These are phyloP conservation scores for Ascochyta rabiei DNA, from an alignment of 2,329 filamentous ascomycete genomes.

Conservation along the genomic window DNA sequence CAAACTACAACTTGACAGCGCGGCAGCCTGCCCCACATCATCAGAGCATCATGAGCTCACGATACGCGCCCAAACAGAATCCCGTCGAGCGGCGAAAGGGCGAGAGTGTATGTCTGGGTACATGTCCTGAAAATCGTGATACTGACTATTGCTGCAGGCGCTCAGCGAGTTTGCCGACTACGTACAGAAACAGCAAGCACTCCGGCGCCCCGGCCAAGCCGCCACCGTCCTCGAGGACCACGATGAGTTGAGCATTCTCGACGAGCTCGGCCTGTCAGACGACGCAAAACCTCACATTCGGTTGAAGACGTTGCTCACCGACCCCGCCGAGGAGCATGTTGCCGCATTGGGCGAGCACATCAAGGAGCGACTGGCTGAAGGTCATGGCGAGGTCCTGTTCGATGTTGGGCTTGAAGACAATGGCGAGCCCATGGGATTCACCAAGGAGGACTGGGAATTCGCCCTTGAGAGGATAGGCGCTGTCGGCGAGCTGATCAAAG, in stretches of 20 bases:
- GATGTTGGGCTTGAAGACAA: conserved; percentile 91
- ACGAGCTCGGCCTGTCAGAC: conserved; percentile 77
- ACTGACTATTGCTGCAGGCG: conserved; percentile 58
- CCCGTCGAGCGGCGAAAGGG: conserved; percentile 83
- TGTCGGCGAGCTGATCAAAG: conserved; percentile 68
- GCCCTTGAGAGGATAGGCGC: conserved; percentile 70
- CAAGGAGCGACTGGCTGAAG: conserved; percentile 74
- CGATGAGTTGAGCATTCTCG: conserved; percentile 88
- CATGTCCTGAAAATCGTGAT: neutral
- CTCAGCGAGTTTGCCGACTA: conserved; percentile 97
- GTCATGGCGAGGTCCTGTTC: conserved; percentile 87
- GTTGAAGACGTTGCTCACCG: conserved; percentile 77
- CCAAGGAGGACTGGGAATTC: conserved; percentile 73
- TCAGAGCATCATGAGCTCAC: conserved; percentile 39
- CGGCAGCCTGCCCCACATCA: conserved; percentile 15
- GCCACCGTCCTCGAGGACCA: conserved; percentile 65
- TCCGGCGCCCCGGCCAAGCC: conserved; percentile 57
- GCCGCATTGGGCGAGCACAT: conserved; percentile 69
- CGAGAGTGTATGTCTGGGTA: conserved; percentile 69
- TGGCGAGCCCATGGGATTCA: conserved; percentile 82
- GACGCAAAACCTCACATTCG: conserved; percentile 65
- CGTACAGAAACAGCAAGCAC: conserved; percentile 88
- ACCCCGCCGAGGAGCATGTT: conserved; percentile 62
- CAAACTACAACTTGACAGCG: conserved; percentile 27
- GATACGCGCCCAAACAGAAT: conserved; percentile 62